phyloP scores from a whole-genome alignment of 2,329 filamentous ascomycete genomes.

The Fusarium veterinarium region DNA sequence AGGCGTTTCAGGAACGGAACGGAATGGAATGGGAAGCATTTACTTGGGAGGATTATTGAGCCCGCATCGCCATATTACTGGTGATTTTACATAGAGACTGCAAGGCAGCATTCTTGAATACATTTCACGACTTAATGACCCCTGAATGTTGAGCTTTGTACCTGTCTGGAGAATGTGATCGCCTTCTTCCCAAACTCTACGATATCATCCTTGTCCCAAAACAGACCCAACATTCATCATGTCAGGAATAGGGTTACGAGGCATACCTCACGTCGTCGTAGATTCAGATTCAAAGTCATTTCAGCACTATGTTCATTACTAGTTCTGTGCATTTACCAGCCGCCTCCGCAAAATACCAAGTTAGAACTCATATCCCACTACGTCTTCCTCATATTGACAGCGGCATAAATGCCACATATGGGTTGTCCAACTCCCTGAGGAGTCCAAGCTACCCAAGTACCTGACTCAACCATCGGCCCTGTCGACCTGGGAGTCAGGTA shows the following conservation, averaged over 20 bases:
- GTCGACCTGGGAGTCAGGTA: slow-evolving; percentile 32
- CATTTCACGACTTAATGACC: slow-evolving; percentile 36
- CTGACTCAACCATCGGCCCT: slow-evolving; percentile 30
- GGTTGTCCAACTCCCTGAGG: slow-evolving; percentile 9
- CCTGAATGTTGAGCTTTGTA: background rate
- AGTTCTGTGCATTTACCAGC: slow-evolving; percentile 43
- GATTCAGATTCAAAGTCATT: background rate
- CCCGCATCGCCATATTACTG: background rate
- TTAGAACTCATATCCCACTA: slow-evolving; percentile 24
- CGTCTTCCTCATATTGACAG: slow-evolving; percentile 14
- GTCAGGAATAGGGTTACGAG: background rate
- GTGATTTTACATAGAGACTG: slow-evolving; percentile 18
- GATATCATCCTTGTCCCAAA: background rate
- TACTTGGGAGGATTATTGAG: slow-evolving; percentile 11
- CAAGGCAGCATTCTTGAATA: slow-evolving; percentile 30
- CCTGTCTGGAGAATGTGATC: slow-evolving; percentile 22
- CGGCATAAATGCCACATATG: slow-evolving; percentile 28
- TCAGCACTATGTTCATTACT: slow-evolving; percentile 48
- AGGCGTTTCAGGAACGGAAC: slow-evolving; percentile 39
- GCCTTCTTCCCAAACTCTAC: background rate
- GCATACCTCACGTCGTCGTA: slow-evolving; percentile 3
- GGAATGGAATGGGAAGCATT: background rate
- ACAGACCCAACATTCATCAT: background rate
- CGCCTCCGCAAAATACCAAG: slow-evolving; percentile 39
- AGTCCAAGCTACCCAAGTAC: slow-evolving; percentile 15